A percentile compares a stretch with the other conserved stretches of the same genome.
Conservation (phyloP, 768 basidiomycete species). For the Amanita polypyramis region DNA sequence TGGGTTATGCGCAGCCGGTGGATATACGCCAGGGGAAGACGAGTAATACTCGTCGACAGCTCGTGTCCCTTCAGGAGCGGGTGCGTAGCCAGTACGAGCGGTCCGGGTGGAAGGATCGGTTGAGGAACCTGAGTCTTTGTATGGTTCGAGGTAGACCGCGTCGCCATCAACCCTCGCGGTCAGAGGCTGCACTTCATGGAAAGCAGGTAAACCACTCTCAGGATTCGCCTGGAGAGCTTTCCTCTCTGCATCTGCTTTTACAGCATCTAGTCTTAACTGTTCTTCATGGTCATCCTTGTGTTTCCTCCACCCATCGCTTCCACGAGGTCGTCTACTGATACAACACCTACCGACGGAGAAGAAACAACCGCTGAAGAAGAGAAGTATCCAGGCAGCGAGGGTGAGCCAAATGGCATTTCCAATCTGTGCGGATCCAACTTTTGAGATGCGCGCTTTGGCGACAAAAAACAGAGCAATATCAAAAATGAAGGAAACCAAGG, state of each 20-base stretch:
- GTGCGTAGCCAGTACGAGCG: conserved; percentile 46
- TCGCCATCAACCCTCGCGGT: conserved; percentile 49
- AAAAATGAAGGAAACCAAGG: conserved; percentile 85
- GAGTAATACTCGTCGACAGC: conserved; percentile 72
- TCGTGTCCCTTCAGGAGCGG: conserved; percentile 51
- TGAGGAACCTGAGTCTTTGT: conserved; percentile 17
- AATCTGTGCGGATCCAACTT: conserved; percentile 66
- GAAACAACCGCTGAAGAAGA: conserved; percentile 89
- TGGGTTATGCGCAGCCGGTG: conserved; percentile 11
- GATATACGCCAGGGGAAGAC: conserved; percentile 15
- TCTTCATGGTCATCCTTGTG: conserved; percentile 36
- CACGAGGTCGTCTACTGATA: conserved; percentile 36
- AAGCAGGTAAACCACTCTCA: conserved; percentile 67
- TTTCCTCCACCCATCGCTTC: conserved; percentile 15
- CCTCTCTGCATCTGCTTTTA: conserved; percentile 79
- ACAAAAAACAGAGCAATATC: conserved; percentile 89
- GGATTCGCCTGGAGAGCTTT: conserved; percentile 50
- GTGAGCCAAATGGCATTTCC: conserved; percentile 92
- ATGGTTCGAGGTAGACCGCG: conserved; percentile 39
- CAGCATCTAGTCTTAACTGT: conserved; percentile 69
- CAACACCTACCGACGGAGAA: conserved; percentile 81
- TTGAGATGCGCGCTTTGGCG: conserved; percentile 75
- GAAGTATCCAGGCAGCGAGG: conserved; percentile 71
- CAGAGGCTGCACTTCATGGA: conserved; percentile 67
- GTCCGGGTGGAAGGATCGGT: conserved; percentile 21